Percentiles rank a stretch among this genome's conserved stretches.
phyloP scores from a whole-genome alignment of 495 filamentous ascomycete species.

The Apodospora peruviana region DNA sequence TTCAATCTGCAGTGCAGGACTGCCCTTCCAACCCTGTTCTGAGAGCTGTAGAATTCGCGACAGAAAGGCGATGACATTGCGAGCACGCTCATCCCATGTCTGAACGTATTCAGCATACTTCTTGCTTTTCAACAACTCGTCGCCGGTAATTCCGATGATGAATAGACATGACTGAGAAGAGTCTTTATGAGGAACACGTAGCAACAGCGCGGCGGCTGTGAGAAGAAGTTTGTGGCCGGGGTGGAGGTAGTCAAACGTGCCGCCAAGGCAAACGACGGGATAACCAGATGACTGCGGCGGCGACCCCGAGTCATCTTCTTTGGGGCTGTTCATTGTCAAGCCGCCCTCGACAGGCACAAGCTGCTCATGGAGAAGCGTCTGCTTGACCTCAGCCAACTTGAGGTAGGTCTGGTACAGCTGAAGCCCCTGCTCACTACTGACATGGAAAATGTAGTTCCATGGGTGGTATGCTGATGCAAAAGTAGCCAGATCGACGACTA shows the following conservation, averaged over 20 bases:
- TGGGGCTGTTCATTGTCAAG: conserved; percentile 30
- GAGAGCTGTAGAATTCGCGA: conserved; percentile 58
- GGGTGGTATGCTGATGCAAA: conserved; percentile 57
- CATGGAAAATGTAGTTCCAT: conserved; percentile 68
- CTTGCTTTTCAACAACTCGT: conserved; percentile 79
- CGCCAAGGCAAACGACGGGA: conserved; percentile 68
- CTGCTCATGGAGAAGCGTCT: conserved; percentile 38
- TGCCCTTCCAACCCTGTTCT: conserved; percentile 31
- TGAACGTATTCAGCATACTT: conserved; percentile 77
- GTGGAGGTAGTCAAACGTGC: conserved; percentile 95
- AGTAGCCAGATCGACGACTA: conserved; percentile 59
- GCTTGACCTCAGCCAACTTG: conserved; percentile 38
- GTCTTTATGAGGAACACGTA: conserved; percentile 45
- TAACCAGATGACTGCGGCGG: conserved; percentile 23
- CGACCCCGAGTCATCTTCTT: conserved; percentile 2
- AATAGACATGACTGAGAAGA: conserved; percentile 42
- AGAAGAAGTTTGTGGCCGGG: conserved; percentile 92
- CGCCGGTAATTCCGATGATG: conserved; percentile 82
- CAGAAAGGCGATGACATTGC: conserved; percentile 65
- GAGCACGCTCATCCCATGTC: conserved; percentile 67
- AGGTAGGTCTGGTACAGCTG: conserved; percentile 36
- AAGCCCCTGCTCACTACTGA: conserved; percentile 53
- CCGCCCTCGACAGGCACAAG: conserved; percentile 43
- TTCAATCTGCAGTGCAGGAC: conserved; percentile 6
- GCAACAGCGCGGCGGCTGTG: conserved; percentile 71